Percentiles rank a stretch among this genome's conserved stretches.
Evolutionary conservation across 306 rosid species (phyloP).

Genomic region (Prunus mume): DNA sequence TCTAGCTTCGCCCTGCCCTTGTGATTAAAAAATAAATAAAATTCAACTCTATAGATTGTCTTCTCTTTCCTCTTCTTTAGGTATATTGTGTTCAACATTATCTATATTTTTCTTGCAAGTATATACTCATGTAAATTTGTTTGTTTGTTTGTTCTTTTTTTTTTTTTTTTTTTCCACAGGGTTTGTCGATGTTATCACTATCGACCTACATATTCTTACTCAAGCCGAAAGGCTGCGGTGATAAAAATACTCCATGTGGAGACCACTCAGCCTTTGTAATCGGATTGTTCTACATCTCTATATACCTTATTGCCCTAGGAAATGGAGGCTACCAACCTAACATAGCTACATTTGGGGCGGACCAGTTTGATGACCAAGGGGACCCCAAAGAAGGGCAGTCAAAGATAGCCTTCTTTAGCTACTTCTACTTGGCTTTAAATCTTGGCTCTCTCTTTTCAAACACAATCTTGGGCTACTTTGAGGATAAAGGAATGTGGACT

Average conservation of each 20-base stretch:
- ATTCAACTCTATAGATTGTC: neutral
- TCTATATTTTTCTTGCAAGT: too few species aligned
- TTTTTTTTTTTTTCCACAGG: conserved; percentile 35
- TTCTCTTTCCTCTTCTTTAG: neutral
- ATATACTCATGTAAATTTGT: neutral
- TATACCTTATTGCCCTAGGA: conserved; percentile 67
- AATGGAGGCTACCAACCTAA: conserved; percentile 86
- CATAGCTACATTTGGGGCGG: conserved; percentile 85
- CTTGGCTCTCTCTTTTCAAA: conserved; percentile 82
- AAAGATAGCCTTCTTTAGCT: conserved; percentile 71
- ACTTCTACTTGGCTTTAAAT: conserved; percentile 75
- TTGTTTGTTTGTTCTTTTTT: too few species aligned
- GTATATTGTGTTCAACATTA: neutral
- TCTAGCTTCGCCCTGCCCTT: too few species aligned
- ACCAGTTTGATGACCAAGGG: conserved; percentile 71
- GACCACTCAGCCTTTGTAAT: conserved; percentile 36
- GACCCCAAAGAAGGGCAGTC: conserved; percentile 57
- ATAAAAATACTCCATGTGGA: conserved; percentile 44
- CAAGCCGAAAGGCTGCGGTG: conserved; percentile 68
- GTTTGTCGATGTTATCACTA: conserved; percentile 53
- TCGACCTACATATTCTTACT: conserved; percentile 55
- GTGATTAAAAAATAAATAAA: too few species aligned
- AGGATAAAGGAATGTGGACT: conserved; percentile 69
- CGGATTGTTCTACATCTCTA: conserved; percentile 53
- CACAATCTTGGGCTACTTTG: conserved; percentile 72